Evolutionary conservation across 768 basidiomycete species (phyloP).

Genomic region (Tricholoma saponaceum): DNA sequence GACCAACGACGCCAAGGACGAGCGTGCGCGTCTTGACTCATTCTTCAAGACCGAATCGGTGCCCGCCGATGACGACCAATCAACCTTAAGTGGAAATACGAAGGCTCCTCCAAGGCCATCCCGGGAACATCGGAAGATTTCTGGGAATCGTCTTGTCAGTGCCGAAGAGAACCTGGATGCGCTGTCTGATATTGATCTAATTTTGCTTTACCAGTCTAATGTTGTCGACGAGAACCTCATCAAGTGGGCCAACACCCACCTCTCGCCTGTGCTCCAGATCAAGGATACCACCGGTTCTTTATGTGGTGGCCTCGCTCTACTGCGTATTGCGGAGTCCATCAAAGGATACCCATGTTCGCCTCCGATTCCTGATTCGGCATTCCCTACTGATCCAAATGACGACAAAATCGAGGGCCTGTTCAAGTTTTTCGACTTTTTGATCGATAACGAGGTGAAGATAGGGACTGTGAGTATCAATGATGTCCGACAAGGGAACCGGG

Average conservation of each 20-base stretch:
- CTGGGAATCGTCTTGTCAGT: constrained; percentile 21
- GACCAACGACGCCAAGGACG: constrained; percentile 34
- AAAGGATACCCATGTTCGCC: constrained; percentile 63
- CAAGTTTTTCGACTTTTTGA: constrained; percentile 84
- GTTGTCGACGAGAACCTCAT: constrained; percentile 51
- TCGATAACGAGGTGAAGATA: constrained; percentile 91
- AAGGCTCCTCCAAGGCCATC: constrained; percentile 62
- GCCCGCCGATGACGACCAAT: constrained; percentile 11
- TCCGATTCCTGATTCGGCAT: constrained; percentile 74
- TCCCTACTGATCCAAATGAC: constrained; percentile 62
- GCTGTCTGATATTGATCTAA: constrained; percentile 6
- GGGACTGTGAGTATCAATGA: constrained; percentile 94
- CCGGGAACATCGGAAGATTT: constrained; percentile 53
- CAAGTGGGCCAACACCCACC: constrained; percentile 85
- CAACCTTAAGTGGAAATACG: constrained; percentile 12
- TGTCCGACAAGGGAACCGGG: constrained; percentile 74
- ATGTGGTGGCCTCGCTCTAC: constrained; percentile 71
- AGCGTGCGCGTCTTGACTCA: constrained; percentile 48
- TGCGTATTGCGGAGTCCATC: constrained; percentile 82
- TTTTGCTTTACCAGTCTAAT: constrained; percentile 1
- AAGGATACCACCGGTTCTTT: constrained; percentile 38
- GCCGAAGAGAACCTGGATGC: constrained; percentile 17
- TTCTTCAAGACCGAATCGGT: constrained; percentile 46
- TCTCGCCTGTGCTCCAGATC: constrained; percentile 63
- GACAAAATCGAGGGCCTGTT: constrained; percentile 87